Evolutionary conservation across 306 rosid genomes (phyloP), one percentile per base, ranked within the genome.

Genomic region (Dryas drummondii): DNA sequence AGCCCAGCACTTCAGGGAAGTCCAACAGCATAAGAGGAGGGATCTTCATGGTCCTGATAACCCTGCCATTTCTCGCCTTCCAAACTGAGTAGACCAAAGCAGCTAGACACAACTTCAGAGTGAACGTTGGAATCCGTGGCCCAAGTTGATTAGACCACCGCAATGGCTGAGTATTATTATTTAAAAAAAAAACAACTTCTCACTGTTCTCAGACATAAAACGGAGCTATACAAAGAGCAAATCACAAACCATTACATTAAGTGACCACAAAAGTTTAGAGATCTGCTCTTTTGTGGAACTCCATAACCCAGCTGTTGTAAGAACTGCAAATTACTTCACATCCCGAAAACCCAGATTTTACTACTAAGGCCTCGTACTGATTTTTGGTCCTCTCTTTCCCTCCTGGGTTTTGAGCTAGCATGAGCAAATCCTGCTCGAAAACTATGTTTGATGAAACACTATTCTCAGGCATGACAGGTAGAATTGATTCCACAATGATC

Each of bases 301-400:
- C 82, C 75, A 80, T 55, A 44, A 84, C 76, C 84, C 84, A 76
- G 52, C 63, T 67, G n/a, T 72, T 77, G 55, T 46, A 72, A 42
- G 76, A 67, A 65, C 10, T 61, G 32, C 82, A 72, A 15, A 57
- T n/a, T 16, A 80, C 63, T 53, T 19, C 52, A 54, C 71, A 8
- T 41, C 80, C 71, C 4, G 41, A 26, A 48, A 80, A 83, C 15
- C 79, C 84, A 61, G 66, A 76, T 16, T n/a, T 47, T 3, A 19
- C n/a, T 2, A 68, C 81, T n/a, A 81, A 60, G 52, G 58, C 71
- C 14, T 49, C 17, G 19, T 61, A 77, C 56, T 77, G 78, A 32
- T 80, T 26, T 52, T 59, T 60, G 44, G 74, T 71, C 46, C 84
- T 70, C 64, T 83, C 87, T 56, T 72, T 80, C 32, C 84, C 87